phyloP scores from a whole-genome alignment of 768 basidiomycete species.

The Crepidotus variabilis region DNA sequence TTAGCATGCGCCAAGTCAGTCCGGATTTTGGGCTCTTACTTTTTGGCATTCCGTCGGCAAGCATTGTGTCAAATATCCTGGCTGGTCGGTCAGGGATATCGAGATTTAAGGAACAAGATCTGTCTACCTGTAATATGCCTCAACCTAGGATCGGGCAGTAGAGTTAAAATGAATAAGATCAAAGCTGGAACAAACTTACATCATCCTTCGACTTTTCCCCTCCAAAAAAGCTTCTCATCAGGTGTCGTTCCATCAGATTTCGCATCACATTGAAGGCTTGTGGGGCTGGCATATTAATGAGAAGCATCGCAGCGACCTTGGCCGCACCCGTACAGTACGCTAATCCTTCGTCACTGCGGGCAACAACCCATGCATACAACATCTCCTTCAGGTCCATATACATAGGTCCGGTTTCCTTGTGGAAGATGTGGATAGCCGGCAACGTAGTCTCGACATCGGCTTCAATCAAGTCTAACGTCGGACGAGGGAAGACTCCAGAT shows the following conservation, averaged over 20 bases:
- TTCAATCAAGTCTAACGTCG: slow-evolving; percentile 63
- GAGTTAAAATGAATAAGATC: slow-evolving; percentile 2
- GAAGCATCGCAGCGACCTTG: slow-evolving; percentile 80
- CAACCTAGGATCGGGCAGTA: slow-evolving; percentile 52
- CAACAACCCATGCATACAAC: slow-evolving; percentile 84
- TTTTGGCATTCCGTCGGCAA: slow-evolving; percentile 93
- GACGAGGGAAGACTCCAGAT: slow-evolving; percentile 61
- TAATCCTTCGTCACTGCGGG: slow-evolving; percentile 78
- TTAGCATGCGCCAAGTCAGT: background rate
- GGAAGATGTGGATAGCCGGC: slow-evolving; percentile 78
- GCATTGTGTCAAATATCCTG: slow-evolving; percentile 88
- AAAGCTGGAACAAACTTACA: slow-evolving; percentile 45
- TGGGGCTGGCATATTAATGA: slow-evolving; percentile 74
- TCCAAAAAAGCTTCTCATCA: slow-evolving; percentile 81
- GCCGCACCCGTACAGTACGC: slow-evolving; percentile 68
- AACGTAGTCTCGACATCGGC: slow-evolving; percentile 72
- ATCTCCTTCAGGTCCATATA: slow-evolving; percentile 81
- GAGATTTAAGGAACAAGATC: slow-evolving; percentile 4
- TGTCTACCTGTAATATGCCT: slow-evolving; percentile 83
- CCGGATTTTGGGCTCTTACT: slow-evolving; percentile 41
- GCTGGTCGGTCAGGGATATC: slow-evolving; percentile 3
- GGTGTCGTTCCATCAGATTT: slow-evolving; percentile 82
- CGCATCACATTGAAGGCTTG: slow-evolving; percentile 81
- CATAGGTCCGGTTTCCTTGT: slow-evolving; percentile 70
- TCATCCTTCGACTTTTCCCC: slow-evolving; percentile 69